A percentile compares a stretch with the other conserved stretches of the same genome.
phyloP scores from a whole-genome alignment of 805 yeast genomes.

The Priceomyces melissophilus region DNA sequence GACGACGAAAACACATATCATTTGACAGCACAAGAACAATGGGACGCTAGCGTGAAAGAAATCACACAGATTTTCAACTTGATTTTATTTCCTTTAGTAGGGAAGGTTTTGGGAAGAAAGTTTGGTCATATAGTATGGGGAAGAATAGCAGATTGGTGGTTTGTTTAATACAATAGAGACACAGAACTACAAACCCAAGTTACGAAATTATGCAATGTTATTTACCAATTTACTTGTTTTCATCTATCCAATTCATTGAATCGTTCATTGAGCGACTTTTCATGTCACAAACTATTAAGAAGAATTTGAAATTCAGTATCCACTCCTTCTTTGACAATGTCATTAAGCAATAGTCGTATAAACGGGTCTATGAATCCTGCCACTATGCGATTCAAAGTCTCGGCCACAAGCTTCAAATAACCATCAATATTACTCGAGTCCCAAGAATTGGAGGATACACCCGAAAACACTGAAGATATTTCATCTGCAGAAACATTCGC shows the following conservation, averaged over 20 bases:
- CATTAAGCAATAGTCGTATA: conserved; percentile 22
- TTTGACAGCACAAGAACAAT: conserved; percentile 60
- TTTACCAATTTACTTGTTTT: too few relatives aligned
- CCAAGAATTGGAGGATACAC: conserved; percentile 22
- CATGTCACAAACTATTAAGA: conserved; percentile 16
- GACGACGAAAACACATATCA: conserved; percentile 16
- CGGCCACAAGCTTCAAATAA: conserved; percentile 24
- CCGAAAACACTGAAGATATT: conserved; percentile 34
- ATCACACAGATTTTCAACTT: conserved; percentile 54
- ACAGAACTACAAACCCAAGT: background rate
- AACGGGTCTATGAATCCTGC: conserved; percentile 40
- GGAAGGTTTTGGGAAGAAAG: conserved; percentile 64
- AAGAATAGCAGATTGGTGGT: conserved; percentile 35
- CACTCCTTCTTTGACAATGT: conserved; percentile 29
- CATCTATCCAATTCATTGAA: too few relatives aligned
- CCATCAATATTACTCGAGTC: conserved; percentile 26
- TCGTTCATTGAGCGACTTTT: background rate
- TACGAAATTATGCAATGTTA: background rate
- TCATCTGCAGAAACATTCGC: conserved; percentile 15
- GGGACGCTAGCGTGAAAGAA: conserved; percentile 69
- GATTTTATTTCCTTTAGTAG: conserved; percentile 62
- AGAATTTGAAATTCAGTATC: conserved; percentile 28
- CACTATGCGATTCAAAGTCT: conserved; percentile 25
- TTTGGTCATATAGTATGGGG: conserved; percentile 45
- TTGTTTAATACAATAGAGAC: conserved; percentile 5